A percentile compares a stretch with the other conserved stretches of the same genome.
phyloP scores from a whole-genome alignment of 371 early-diverging fungal species.

The Mucor irregularis region DNA sequence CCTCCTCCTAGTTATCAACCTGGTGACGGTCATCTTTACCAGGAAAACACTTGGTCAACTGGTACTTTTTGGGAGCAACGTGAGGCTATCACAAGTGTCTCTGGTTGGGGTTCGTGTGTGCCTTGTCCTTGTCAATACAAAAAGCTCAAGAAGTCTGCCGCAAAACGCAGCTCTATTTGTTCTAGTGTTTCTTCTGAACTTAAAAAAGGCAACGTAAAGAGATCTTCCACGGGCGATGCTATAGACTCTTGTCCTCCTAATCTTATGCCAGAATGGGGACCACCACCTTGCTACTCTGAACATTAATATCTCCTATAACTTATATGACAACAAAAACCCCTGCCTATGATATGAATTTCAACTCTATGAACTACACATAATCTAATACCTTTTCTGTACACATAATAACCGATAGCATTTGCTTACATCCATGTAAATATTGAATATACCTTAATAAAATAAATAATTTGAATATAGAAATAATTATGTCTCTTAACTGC shows the following conservation, averaged over 20 bases:
- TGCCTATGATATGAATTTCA: not conserved
- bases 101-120: constrained; percentile 33
- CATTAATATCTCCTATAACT: constrained; percentile 1
- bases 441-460: too few relatives aligned
- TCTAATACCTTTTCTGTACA: not conserved
- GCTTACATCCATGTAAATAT: constrained; percentile 1
- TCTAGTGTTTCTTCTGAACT: too few relatives aligned
- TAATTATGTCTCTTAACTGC: too few relatives aligned
- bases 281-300: constrained; percentile 26
- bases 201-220: constrained; percentile 2
- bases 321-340: not conserved
- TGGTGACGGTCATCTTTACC: constrained; percentile 40
- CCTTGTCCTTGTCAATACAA: constrained; percentile 39
- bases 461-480: too few relatives aligned
- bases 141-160: not conserved
- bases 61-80: constrained; percentile 39
- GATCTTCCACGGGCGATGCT: not conserved
- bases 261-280: constrained; percentile 25
- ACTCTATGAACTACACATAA: not conserved
- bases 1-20: constrained; percentile 82
- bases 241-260: not conserved
- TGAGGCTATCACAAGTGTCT: constrained; percentile 30
- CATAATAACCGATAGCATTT: not conserved
- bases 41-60: constrained; percentile 4
- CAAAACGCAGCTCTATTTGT: not conserved